Evolutionary conservation across 306 rosid genomes (phyloP).

Genomic region (Pachyrhizus erosus): DNA sequence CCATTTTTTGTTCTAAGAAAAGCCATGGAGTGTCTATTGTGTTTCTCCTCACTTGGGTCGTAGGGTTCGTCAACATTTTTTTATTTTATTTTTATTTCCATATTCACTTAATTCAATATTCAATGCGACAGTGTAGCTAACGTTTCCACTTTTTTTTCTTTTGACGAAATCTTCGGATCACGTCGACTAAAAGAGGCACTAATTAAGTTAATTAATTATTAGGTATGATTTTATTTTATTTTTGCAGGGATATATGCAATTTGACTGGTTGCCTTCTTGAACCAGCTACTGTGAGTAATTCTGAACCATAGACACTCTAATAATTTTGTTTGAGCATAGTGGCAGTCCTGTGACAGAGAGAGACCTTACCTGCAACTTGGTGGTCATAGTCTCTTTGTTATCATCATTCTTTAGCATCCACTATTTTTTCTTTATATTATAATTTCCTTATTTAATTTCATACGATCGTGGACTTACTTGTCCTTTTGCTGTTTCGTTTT

Average conservation of each 20-base stretch:
- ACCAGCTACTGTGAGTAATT: conserved; percentile 83
- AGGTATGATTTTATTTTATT: not conserved
- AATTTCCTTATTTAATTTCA: not conserved
- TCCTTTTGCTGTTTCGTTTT: not conserved
- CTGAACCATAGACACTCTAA: not conserved
- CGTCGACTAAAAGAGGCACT: not conserved
- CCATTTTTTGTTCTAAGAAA: conserved; percentile 75
- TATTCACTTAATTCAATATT: not conserved
- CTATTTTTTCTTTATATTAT: not conserved
- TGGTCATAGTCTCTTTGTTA: conserved; percentile 31
- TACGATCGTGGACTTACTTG: conserved; percentile 24
- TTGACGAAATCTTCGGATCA: not conserved
- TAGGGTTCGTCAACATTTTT: conserved; percentile 58
- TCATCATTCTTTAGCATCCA: not conserved
- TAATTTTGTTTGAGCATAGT: conserved; percentile 31
- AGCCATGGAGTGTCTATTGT: conserved; percentile 84
- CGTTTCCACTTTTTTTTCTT: not conserved
- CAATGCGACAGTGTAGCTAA: not conserved
- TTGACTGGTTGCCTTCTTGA: conserved; percentile 84
- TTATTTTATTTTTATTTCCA: not conserved
- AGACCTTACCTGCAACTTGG: not conserved
- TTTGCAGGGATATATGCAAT: conserved; percentile 78
- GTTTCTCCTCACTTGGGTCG: conserved; percentile 91
- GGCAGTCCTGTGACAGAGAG: conserved; percentile 37
- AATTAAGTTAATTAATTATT: not conserved